These are phyloP conservation scores for Coprinellus micaceus DNA, from an alignment of 768 basidiomycete genomes.

Conservation along the genomic window DNA sequence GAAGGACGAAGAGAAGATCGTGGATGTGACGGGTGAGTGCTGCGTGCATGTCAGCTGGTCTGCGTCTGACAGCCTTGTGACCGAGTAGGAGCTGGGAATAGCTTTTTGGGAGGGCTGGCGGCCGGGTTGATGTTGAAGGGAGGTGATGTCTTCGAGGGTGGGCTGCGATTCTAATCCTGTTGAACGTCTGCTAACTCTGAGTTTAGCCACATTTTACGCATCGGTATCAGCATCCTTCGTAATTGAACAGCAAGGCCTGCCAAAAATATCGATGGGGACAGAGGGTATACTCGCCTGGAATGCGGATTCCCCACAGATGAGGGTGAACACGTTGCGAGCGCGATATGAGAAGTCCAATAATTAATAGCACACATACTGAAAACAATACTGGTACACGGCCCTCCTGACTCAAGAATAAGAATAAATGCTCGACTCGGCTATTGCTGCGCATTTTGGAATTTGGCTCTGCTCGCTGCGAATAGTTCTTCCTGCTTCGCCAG, in stretches of 20 bases:
- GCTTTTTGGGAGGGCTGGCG: conserved; percentile 80
- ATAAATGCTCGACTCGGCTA: conserved; percentile 26
- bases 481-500: conserved; percentile 83
- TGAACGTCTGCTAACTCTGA: background rate
- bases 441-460: conserved; percentile 63
- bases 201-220: conserved; percentile 65
- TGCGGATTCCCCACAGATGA: conserved; percentile 54
- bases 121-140: conserved; percentile 60
- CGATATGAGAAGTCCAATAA: conserved; percentile 29
- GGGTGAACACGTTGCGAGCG: conserved; percentile 51
- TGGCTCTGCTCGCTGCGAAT: conserved; percentile 88
- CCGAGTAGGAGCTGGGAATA: conserved; percentile 78
- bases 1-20: conserved; percentile 46
- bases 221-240: conserved; percentile 78
- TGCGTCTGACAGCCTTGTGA: background rate
- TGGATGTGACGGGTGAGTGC: conserved; percentile 75
- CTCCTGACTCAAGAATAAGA: conserved; percentile 16
- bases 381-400: conserved; percentile 30
- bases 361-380: conserved; percentile 33
- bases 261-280: conserved; percentile 37
- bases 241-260: conserved; percentile 81
- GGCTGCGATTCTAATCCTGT: conserved; percentile 2
- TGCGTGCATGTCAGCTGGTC: conserved; percentile 2
- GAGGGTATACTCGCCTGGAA: conserved; percentile 55
- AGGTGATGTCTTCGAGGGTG: conserved; percentile 68